Evolutionary conservation across 495 filamentous ascomycete genomes (phyloP).

Genomic region (Aspergillus funiculosus): DNA sequence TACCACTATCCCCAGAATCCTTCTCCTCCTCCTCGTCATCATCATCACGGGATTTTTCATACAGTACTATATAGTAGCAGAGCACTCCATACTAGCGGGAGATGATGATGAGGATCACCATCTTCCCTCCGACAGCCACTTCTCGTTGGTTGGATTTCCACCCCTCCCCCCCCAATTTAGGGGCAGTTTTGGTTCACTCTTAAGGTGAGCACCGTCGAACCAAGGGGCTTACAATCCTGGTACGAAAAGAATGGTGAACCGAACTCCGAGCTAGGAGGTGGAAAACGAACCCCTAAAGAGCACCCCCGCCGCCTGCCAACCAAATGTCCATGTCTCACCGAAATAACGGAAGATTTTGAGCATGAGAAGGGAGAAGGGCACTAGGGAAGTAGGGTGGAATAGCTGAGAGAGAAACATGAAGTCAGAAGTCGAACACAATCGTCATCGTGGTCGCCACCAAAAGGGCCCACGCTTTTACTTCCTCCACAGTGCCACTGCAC

Average conservation of each 20-base stretch:
- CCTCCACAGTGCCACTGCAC: too few species aligned
- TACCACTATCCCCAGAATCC: too few species aligned
- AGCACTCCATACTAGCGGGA: constrained; percentile 9
- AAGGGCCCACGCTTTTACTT: too few species aligned
- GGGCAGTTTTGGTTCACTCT: constrained; percentile 9
- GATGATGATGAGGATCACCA: constrained; percentile 26
- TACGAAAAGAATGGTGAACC: constrained; percentile 12
- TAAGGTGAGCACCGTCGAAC: constrained; percentile 12
- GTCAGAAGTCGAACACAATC: too few species aligned
- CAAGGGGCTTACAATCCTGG: constrained; percentile 16
- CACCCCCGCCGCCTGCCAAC: constrained; percentile 11
- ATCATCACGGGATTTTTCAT: background rate
- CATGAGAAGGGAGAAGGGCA: too few species aligned
- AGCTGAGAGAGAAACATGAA: too few species aligned
- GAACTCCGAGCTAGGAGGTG: constrained; percentile 5
- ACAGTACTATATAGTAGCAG: too few species aligned
- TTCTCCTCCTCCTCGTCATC: background rate
- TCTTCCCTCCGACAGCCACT: constrained; percentile 10
- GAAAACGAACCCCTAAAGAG: constrained; percentile 19
- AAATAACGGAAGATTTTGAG: constrained; percentile 7
- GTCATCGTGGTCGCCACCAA: too few species aligned
- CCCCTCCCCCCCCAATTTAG: constrained; percentile 2
- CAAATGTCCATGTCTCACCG: constrained; percentile 12
- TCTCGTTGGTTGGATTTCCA: constrained; percentile 15
- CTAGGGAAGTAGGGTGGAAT: too few species aligned